Percentiles rank a stretch among this genome's conserved stretches.
Evolutionary conservation across 1,284 basidiomycete genomes (phyloP).

Genomic region (Microbotryum saponariae): DNA sequence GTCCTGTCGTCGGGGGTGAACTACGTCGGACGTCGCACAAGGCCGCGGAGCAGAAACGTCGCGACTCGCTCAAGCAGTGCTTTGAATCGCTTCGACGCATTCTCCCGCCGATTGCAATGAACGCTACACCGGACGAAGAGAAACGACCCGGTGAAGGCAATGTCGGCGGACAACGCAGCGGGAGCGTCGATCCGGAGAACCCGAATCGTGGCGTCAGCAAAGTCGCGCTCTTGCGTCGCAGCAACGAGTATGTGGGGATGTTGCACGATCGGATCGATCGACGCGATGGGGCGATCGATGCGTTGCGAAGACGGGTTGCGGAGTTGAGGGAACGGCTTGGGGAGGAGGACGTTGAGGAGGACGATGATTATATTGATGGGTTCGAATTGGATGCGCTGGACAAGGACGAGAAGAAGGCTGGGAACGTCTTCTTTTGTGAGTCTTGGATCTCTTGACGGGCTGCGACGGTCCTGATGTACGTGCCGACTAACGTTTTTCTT

Average conservation of each 20-base stretch:
- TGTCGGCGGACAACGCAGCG: constrained; percentile 35
- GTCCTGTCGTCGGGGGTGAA: constrained; percentile 35
- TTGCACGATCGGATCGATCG: constrained; percentile 71
- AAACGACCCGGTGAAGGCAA: constrained; percentile 36
- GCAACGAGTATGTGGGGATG: constrained; percentile 75
- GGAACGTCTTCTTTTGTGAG: constrained; percentile 28
- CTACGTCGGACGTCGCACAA: constrained; percentile 88
- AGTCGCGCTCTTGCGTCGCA: constrained; percentile 79
- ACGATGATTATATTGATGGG: constrained; percentile 18
- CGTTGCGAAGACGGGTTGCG: constrained; percentile 48
- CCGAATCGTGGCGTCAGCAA: constrained; percentile 94
- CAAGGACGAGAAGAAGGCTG: constrained; percentile 25
- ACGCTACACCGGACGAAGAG: constrained; percentile 28
- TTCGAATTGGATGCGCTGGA: constrained; percentile 29
- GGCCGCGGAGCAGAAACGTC: constrained; percentile 91
- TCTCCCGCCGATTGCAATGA: constrained; percentile 64
- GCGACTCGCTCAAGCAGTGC: constrained; percentile 89
- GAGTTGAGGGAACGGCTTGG: constrained; percentile 14
- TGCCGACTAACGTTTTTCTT: not conserved
- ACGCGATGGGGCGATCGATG: constrained; percentile 70
- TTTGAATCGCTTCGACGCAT: constrained; percentile 87
- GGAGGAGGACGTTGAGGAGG: constrained; percentile 18
- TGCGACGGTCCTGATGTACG: too few species aligned
- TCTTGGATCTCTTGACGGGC: not conserved
- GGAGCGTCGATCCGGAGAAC: constrained; percentile 48